Evolutionary conservation across 495 filamentous ascomycete species (phyloP).

Genomic region (Bombardia bombarda): DNA sequence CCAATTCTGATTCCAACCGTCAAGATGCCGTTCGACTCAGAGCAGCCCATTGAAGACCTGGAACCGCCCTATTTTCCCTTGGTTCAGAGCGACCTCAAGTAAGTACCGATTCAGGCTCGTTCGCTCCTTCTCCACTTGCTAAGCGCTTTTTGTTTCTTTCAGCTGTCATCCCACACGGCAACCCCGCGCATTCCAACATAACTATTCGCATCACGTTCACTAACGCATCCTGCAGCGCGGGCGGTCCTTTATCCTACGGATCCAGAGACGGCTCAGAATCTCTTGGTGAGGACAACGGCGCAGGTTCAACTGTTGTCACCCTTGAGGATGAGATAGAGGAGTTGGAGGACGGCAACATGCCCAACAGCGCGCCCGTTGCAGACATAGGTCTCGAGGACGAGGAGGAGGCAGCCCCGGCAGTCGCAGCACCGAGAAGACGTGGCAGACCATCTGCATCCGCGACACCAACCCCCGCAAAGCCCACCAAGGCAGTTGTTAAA

Average conservation of each 20-base stretch:
- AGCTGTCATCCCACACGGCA: background rate
- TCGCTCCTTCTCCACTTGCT: background rate
- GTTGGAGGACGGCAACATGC: background rate
- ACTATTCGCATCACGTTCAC: background rate
- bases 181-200: background rate
- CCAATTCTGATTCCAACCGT: too few relatives aligned
- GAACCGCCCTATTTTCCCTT: too few relatives aligned
- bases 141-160: background rate
- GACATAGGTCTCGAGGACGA: background rate
- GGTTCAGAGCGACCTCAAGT: background rate
- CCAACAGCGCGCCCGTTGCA: background rate
- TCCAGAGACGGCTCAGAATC: background rate
- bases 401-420: background rate
- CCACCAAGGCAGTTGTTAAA: slow-evolving; percentile 1
- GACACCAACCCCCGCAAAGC: slow-evolving; percentile 8
- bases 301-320: slow-evolving; percentile 14
- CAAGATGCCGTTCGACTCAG: background rate
- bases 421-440: background rate
- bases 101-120: background rate
- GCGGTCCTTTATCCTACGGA: background rate
- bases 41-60: background rate
- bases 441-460: slow-evolving; percentile 11
- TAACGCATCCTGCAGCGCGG: background rate
- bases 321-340: slow-evolving; percentile 5
- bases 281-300: background rate